Evolutionary conservation across 2,329 filamentous ascomycete genomes (phyloP).

Genomic region (Cordyceps javanica): DNA sequence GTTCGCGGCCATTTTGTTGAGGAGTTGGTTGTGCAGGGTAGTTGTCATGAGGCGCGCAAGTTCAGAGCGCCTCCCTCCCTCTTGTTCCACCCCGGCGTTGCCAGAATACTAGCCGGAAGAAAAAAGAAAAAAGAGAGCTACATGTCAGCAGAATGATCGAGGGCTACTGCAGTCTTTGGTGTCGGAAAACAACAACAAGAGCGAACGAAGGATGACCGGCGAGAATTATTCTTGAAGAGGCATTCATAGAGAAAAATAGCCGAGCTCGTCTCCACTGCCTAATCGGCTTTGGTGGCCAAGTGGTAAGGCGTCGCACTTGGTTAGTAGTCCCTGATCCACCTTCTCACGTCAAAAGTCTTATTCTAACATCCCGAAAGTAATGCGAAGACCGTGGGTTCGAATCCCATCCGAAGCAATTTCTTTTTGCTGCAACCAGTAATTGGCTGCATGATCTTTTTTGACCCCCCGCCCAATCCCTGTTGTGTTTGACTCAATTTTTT

Average conservation of each 20-base stretch:
- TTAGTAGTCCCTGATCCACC: not conserved
- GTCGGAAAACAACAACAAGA: too few species aligned
- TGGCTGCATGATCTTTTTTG: not conserved
- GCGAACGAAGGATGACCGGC: too few species aligned
- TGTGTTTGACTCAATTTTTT: not conserved
- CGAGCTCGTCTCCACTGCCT: not conserved
- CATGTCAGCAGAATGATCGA: too few species aligned
- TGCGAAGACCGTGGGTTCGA: conserved; percentile 14
- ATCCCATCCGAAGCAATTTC: conserved; percentile 13
- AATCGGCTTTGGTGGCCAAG: conserved; percentile 14
- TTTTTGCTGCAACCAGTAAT: not conserved
- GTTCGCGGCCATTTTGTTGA: too few species aligned
- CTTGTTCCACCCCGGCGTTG: too few species aligned
- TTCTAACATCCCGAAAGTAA: conserved; percentile 10
- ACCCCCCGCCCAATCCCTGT: not conserved
- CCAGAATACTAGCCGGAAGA: too few species aligned
- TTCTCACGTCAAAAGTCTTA: not conserved
- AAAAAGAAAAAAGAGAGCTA: too few species aligned
- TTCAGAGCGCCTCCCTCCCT: too few species aligned
- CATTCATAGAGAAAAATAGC: not conserved
- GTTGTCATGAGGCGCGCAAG: too few species aligned
- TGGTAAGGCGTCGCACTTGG: conserved; percentile 15
- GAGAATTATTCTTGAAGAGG: not conserved
- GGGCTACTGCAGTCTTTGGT: too few species aligned
- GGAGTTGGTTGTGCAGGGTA: too few species aligned